phyloP scores from a whole-genome alignment of 75 land plant genomes.

The Pinus taeda region DNA sequence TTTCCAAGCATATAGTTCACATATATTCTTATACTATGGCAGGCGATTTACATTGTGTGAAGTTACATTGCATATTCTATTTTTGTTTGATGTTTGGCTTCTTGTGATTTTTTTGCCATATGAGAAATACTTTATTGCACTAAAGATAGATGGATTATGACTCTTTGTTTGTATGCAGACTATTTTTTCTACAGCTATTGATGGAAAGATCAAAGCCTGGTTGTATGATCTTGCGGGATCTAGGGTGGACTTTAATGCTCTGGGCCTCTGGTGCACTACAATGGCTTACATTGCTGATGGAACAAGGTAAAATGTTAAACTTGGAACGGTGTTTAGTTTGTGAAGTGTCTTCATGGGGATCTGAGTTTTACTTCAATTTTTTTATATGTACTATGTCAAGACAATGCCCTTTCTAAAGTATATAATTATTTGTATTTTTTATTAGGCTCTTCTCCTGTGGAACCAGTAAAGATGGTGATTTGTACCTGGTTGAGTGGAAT shows the following conservation, averaged over 20 bases:
- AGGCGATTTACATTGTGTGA: too few relatives aligned
- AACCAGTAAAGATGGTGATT: too few relatives aligned
- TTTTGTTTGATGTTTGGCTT: not conserved
- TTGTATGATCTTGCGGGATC: conserved; percentile 26
- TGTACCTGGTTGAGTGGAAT: too few relatives aligned
- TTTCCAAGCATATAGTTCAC: too few relatives aligned
- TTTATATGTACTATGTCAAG: too few relatives aligned
- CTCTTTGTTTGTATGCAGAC: conserved; percentile 47
- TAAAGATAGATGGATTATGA: not conserved
- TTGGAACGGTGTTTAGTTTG: not conserved
- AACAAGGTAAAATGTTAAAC: conserved; percentile 35
- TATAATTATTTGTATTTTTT: too few relatives aligned
- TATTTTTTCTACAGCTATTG: conserved; percentile 85
- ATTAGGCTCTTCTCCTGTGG: too few relatives aligned
- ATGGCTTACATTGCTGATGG: conserved; percentile 40
- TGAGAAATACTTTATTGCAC: not conserved
- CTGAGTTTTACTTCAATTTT: too few relatives aligned
- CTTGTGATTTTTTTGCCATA: too few relatives aligned
- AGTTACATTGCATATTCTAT: not conserved
- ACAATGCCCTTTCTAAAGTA: too few relatives aligned
- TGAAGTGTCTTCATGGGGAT: too few relatives aligned
- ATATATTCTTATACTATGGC: too few relatives aligned
- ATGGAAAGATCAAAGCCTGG: conserved; percentile 55
- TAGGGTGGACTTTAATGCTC: conserved; percentile 34
- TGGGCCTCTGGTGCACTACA: conserved; percentile 28